Evolutionary conservation across 805 yeast species (phyloP).

Genomic region (Candida sphagnicola): DNA sequence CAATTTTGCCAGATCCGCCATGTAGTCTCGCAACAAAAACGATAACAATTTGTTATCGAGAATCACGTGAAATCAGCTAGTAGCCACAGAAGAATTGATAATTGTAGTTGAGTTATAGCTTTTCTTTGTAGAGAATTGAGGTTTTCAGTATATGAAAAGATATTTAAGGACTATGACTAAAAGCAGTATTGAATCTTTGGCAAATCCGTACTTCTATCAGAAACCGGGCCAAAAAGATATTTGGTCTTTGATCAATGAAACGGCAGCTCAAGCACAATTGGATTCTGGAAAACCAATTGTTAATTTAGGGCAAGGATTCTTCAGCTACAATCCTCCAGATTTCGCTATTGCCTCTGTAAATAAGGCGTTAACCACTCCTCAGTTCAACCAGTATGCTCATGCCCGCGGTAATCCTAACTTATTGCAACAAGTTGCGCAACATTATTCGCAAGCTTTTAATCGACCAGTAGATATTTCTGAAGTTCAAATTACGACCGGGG

Average conservation of each 20-base stretch:
- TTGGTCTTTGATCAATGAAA: constrained; percentile 92
- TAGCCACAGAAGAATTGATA: no score
- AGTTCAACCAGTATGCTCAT: constrained; percentile 88
- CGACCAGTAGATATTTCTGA: constrained; percentile 55
- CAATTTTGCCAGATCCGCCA: no score
- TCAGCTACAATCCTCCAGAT: constrained; percentile 93
- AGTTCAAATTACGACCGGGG: constrained; percentile 88
- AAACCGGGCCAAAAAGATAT: constrained; percentile 78
- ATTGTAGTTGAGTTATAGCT: no score
- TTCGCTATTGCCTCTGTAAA: constrained; percentile 84
- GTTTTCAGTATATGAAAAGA: not conserved
- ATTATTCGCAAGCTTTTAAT: constrained; percentile 67
- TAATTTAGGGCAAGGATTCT: constrained; percentile 95
- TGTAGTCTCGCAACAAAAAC: no score
- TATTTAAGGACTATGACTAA: not conserved
- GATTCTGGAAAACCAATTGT: constrained; percentile 73
- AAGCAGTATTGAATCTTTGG: constrained; percentile 19
- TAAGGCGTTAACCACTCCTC: constrained; percentile 66
- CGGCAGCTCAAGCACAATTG: constrained; percentile 79
- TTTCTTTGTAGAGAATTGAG: no score
- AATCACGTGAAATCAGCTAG: not conserved
- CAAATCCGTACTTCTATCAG: constrained; percentile 59
- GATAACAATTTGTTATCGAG: not conserved
- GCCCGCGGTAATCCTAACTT: constrained; percentile 83
- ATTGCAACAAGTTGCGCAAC: constrained; percentile 61